A percentile compares a stretch with the other conserved stretches of the same genome.
Conservation (phyloP, 148 eudicot genomes). For the Rhododendron williamsianum region DNA sequence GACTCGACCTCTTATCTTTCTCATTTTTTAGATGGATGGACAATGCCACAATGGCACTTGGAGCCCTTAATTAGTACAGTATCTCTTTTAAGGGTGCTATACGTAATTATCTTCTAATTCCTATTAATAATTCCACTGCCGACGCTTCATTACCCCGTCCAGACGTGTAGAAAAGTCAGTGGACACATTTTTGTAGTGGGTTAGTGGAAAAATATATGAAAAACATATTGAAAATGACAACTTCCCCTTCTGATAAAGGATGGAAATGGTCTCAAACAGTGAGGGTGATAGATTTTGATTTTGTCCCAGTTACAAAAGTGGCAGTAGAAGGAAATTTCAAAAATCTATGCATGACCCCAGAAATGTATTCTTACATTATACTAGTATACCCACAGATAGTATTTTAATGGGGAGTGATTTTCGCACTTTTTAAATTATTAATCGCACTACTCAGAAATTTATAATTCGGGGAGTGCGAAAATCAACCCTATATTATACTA, state of each 20-base stretch:
- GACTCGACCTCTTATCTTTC: neutral
- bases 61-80: neutral
- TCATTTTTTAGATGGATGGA: neutral
- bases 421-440: too few species aligned
- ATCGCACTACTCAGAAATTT: too few species aligned
- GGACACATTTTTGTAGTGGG: neutral
- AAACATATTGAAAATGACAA: constrained; percentile 6
- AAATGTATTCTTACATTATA: too few species aligned
- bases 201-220: neutral
- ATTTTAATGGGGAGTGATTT: too few species aligned
- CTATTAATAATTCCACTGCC: neutral
- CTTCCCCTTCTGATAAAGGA: neutral
- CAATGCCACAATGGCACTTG: neutral
- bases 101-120: neutral
- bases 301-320: neutral
- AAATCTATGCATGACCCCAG: neutral
- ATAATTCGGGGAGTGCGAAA: too few species aligned
- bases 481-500: too few species aligned
- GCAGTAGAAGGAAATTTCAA: neutral
- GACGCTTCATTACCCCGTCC: neutral
- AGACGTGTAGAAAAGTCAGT: neutral
- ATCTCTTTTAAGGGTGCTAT: neutral
- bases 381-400: too few species aligned
- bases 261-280: neutral
- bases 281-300: neutral